Percentiles rank a stretch among this genome's conserved stretches.
These are phyloP conservation scores for Colletotrichum sp. DNA, from an alignment of 2,329 filamentous ascomycete species.

Conservation along the genomic window DNA sequence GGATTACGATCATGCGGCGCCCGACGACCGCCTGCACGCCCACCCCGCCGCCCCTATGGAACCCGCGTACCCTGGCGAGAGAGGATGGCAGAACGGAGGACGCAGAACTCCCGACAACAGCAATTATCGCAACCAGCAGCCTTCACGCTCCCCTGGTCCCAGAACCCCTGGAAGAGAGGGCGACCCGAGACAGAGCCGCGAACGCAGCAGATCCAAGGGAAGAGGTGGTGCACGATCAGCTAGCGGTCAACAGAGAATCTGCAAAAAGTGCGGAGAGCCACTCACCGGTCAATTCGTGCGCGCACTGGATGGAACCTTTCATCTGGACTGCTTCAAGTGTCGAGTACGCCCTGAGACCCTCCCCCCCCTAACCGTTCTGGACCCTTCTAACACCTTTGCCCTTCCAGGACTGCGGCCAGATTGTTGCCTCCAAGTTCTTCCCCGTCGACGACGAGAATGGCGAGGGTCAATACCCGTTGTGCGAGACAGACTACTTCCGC, in stretches of 20 bases:
- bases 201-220: conserved; percentile 62
- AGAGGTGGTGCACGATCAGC: conserved; percentile 55
- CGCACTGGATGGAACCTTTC: conserved; percentile 90
- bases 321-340: conserved; percentile 98
- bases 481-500: conserved; percentile 97
- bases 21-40: conserved; percentile 40
- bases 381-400: conserved; percentile 6
- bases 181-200: conserved; percentile 58
- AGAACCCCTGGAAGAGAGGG: conserved; percentile 33
- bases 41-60: conserved; percentile 28
- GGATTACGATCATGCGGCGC: conserved; percentile 49
- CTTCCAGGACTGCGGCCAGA: conserved; percentile 88
- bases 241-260: conserved; percentile 68
- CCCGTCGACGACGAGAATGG: conserved; percentile 91
- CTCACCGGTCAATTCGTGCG: conserved; percentile 96
- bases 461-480: conserved; percentile 87
- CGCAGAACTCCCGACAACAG: conserved; percentile 43
- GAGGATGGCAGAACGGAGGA: conserved; percentile 41
- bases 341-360: conserved; percentile 60
- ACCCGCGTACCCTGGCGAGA: conserved; percentile 34
- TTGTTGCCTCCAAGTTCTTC: conserved; percentile 99
- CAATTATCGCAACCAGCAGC: conserved; percentile 33
- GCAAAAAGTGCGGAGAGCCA: conserved; percentile 87
- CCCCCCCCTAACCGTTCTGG: neutral
- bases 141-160: conserved; percentile 38